Evolutionary conservation across 1,139 yeast genomes (phyloP), one percentile per base, ranked within the genome.

Genomic region (Pichia norvegensis): DNA sequence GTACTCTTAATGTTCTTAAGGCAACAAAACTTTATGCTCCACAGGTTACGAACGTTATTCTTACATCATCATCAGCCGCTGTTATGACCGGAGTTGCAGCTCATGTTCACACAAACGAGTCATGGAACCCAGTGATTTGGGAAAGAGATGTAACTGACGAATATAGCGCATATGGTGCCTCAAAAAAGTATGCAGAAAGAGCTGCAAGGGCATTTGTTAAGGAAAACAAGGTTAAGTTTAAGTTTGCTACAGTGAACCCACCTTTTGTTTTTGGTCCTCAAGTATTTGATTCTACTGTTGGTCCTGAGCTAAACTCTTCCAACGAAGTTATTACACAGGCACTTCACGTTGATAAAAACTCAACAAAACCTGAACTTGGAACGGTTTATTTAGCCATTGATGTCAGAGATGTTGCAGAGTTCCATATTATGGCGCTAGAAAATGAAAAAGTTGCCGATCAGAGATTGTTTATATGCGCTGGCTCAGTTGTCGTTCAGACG

Each of bases 61-160:
- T 76, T 27, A 79, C 84, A 2, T 77, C 83, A 0, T 75, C 82
- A 0, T 70, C 65, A 56, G 81, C 79, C 13, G 70, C 82, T 1
- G 67, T 69, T 51, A 56, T 49, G 44, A 31, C 45, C 14, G 8
- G 42, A 25, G 54, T 55, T n/a, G 23, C 17, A 31, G 20, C 37
- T 16, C n/a, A 31, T 13, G 16, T 39, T 4, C 50, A 53, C 23
- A 60, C 52, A 21, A 77, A 72, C 53, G 53, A 60, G 5, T 50
- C 62, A 10, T 73, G 77, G 76, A 69, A 68, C 52, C 61, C 62
- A 38, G 64, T 67, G 36, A 59, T 65, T 19, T 61, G 66, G 67
- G 72, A 70, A n/a, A 10, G 10, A 40, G 57, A 62, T 38, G 68
- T 62, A 14, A 33, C 20, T 9, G 43, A 63, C 43, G 60, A 64